Percentiles rank a stretch among this genome's conserved stretches.
phyloP scores from a whole-genome alignment of 2,329 filamentous ascomycete species.

The Cercospora sesami region DNA sequence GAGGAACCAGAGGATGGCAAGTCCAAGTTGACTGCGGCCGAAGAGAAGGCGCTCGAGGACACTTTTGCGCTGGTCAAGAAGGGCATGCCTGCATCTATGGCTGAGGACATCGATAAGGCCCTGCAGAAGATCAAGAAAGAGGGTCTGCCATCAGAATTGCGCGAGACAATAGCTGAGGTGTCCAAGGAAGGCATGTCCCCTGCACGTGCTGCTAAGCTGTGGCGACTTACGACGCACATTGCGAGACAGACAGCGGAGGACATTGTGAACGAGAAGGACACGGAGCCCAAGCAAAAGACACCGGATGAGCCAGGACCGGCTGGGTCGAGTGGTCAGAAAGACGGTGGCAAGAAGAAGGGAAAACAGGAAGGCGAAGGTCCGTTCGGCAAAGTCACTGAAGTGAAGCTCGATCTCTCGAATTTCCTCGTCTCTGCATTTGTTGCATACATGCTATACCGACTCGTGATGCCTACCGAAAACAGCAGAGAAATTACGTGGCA shows the following conservation, averaged over 20 bases:
- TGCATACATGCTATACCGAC: conserved; percentile 63
- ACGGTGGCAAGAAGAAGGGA: conserved; percentile 43
- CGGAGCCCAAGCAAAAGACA: conserved; percentile 46
- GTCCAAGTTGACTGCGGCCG: conserved; percentile 55
- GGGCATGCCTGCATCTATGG: conserved; percentile 63
- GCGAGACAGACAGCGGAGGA: conserved; percentile 53
- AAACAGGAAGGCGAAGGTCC: conserved; percentile 33
- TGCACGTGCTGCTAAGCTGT: conserved; percentile 63
- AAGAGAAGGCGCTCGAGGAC: conserved; percentile 59
- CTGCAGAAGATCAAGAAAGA: conserved; percentile 64
- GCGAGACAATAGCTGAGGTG: conserved; percentile 61
- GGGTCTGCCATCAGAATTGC: conserved; percentile 69
- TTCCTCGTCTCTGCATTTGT: conserved; percentile 60
- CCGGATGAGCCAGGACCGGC: conserved; percentile 47
- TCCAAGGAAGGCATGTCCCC: conserved; percentile 56
- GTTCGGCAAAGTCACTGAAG: conserved; percentile 44
- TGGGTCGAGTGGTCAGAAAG: conserved; percentile 42
- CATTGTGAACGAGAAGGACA: conserved; percentile 36
- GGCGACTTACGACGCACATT: conserved; percentile 58
- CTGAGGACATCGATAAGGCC: conserved; percentile 59
- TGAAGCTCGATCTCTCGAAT: conserved; percentile 58
- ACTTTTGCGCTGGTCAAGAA: conserved; percentile 58
- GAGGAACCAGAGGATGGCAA: conserved; percentile 42
- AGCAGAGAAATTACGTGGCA: conserved; percentile 92
- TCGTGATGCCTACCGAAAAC: conserved; percentile 66